Base-by-base conservation (phyloP, 495 filamentous ascomycete species). In the Aspergillus campestris region DNA sequence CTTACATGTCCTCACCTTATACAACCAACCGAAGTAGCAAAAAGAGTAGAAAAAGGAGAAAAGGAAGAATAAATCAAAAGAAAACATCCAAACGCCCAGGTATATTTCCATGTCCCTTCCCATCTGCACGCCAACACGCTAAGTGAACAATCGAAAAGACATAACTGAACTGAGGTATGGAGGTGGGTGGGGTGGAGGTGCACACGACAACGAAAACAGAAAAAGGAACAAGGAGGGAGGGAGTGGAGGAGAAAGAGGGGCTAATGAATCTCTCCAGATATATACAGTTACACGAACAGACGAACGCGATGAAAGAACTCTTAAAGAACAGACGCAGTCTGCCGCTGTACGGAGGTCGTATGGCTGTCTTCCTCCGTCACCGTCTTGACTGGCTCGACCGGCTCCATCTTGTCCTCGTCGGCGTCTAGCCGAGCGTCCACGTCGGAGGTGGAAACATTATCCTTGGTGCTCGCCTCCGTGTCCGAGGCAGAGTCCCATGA, bases 401-500 rank as follows among this genome's bases (percentile, higher is more conserved):
- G 35, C 7, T 28, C 47, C 13, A 34, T 13, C 34, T 36, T 28
- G 27, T 7, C 14, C 11, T 29, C 47, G 18, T 24, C 18, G 18
- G 18, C 18, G 18, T 24, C 18, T 4, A 4, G 18, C 18, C 18
- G 18, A 4, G 35, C 28, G 3, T 14, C 15, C 11, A 31, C 39
- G 9, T 43, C 34, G 8, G 44, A 38, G 27, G 27, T 30, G 13
- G 45, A 32, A 8, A 31, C 24, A 8, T 45, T 43, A 34, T 42
- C 44, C 34, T 47, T 38, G 4, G 44, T 34, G 31, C 44, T 47
- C 24, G 39, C 29, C n/a, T 42, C 46, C 1, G 12, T 46, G 32
- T 52, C 51, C 11, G 55, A 47, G 5, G 31, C 51, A 9, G 34
- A 40, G 37, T 52, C 51, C 28, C 46, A 52, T 13, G 47, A 31